Evolutionary conservation across 805 yeast species (phyloP).

Genomic region (Saccharomycopsis guyanensis): DNA sequence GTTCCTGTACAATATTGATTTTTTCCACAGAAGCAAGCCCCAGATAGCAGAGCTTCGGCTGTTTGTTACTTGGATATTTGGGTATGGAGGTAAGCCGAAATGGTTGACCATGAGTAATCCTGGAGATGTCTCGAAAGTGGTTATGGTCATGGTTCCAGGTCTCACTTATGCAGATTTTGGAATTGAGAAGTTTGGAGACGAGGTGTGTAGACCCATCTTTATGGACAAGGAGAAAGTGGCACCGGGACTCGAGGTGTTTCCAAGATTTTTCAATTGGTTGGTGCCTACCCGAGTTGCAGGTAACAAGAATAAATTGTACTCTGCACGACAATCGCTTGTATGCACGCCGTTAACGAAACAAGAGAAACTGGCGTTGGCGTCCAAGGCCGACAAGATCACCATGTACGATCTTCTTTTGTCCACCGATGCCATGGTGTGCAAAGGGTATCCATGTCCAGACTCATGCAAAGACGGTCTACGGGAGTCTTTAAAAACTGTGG

Average conservation of each 20-base stretch:
- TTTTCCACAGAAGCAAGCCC: slow-evolving; percentile 21
- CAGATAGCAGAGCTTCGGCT: slow-evolving; percentile 25
- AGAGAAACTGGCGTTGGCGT: slow-evolving; percentile 34
- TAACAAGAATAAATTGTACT: slow-evolving; percentile 45
- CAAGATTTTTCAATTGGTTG: slow-evolving; percentile 33
- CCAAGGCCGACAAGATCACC: slow-evolving; percentile 29
- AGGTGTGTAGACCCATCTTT: slow-evolving; percentile 12
- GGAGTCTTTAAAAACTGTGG: slow-evolving; percentile 8
- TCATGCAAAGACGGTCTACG: slow-evolving; percentile 26
- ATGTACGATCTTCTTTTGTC: slow-evolving; percentile 48
- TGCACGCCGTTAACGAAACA: slow-evolving; percentile 48
- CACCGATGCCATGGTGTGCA: slow-evolving; percentile 37
- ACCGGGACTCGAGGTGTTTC: slow-evolving; percentile 24
- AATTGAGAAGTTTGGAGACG: slow-evolving; percentile 1
- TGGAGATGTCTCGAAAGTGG: slow-evolving; percentile 42
- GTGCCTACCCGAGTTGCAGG: slow-evolving; percentile 63
- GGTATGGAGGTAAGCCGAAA: slow-evolving; percentile 25
- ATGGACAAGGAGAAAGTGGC: slow-evolving; percentile 22
- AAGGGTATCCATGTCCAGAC: slow-evolving; percentile 42
- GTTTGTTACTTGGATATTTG: slow-evolving; percentile 23
- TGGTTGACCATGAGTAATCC: slow-evolving; percentile 47
- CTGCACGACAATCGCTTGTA: slow-evolving; percentile 47
- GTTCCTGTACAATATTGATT: neutral
- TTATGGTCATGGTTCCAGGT: slow-evolving; percentile 61
- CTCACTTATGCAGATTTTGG: slow-evolving; percentile 42